Evolutionary conservation across 2,329 filamentous ascomycete genomes (phyloP).

Genomic region (Botrytis porri): DNA sequence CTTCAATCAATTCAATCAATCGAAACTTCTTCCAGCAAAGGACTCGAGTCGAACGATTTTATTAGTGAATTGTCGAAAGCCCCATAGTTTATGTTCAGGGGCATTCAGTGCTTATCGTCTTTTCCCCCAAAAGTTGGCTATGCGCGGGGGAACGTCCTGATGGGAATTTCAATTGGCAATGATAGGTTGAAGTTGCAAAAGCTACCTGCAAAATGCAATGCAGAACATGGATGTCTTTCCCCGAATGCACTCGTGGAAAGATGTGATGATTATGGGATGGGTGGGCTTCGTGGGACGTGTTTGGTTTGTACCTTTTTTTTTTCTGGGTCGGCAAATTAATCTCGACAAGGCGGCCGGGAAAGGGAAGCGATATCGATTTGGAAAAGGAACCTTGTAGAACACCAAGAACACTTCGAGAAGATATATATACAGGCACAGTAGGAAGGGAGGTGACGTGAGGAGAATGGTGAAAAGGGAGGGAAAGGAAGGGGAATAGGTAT

Average conservation of each 20-base stretch:
- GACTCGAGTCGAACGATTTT: not conserved
- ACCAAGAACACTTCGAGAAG: not conserved
- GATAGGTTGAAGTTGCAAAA: not conserved
- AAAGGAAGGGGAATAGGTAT: no score
- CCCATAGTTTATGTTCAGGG: constrained; percentile 10
- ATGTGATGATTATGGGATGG: not conserved
- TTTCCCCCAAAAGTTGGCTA: not conserved
- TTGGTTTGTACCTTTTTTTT: constrained; percentile 14
- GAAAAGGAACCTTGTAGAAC: not conserved
- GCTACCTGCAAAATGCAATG: constrained; percentile 16
- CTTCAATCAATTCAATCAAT: not conserved
- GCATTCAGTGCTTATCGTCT: not conserved
- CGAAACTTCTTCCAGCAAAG: not conserved
- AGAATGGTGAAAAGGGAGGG: not conserved
- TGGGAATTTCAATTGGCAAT: constrained; percentile 6
- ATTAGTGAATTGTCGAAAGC: not conserved
- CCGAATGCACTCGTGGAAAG: constrained; percentile 12
- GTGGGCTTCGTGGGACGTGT: constrained; percentile 5
- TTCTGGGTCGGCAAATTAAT: constrained; percentile 15
- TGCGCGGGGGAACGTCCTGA: not conserved
- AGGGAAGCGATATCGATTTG: not conserved
- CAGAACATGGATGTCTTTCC: constrained; percentile 14
- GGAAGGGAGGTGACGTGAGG: not conserved
- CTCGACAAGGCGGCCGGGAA: constrained; percentile 14
- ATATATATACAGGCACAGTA: not conserved